Base-by-base conservation (phyloP, 345 rosid genomes). In the Salix dunnii region DNA sequence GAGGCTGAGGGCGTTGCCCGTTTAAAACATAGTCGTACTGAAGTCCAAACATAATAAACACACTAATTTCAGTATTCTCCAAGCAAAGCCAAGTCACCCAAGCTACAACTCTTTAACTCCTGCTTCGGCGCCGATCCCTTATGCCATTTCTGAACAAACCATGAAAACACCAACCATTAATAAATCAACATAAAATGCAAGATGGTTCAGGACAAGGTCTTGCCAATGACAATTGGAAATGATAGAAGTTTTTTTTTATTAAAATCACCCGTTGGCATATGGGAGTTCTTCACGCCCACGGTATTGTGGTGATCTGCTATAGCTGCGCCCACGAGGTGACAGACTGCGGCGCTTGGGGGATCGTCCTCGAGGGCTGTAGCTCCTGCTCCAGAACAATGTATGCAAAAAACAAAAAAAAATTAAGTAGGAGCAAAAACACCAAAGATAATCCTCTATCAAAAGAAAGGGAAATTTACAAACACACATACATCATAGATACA, bases 281-380 rank as follows among this genome's bases (percentile, higher is more conserved):
- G 96, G 94, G 68, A 85, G 53, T 81, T 96, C 98, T 28, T 91
- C 97, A 73, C 97, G 94, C 3, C 81, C 93, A 70, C 97, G 92
- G 77, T 90, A 85, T 4, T 87, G 89, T 66, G 99, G 99, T 69
- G 99, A 96, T 81, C 87, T 91, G 85, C 99, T 96, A 81, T 85
- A 86, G 86, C 91, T 88, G 73, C 92, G 94, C 21, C 96, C 94
- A 76, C 90, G 97, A 83, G 97, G 98, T 75, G 98, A 88, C n/a
- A 78, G 60, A 31, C 98, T 93, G 82, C 91, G 97, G 35, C 93
- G 97, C 74, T 89, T 88, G 60, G 81, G 84, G 17, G 98, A 90
- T 79, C 96, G 82, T 58, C 88, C 96, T 63, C 90, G 97, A 74
- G 98, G 99, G 73, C 99, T 96, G 83, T 87, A 85, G 79, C 97